Evolutionary conservation across 306 rosid genomes (phyloP), one percentile per base, ranked within the genome.

Genomic region (Ormosia semicastrata): DNA sequence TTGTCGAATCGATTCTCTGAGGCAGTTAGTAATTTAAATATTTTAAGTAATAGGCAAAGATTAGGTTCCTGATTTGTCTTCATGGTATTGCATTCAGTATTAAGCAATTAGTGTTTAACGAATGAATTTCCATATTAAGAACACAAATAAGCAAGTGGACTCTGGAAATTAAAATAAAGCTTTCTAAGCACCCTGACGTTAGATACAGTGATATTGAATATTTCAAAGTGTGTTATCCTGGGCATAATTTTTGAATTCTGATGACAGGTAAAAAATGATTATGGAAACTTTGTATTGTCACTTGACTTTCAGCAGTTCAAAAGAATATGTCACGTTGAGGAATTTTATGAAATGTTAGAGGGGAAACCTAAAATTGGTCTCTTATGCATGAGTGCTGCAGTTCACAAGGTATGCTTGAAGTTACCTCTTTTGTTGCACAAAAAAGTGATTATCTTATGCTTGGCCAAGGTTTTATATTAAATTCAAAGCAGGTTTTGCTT

Each of bases 331-430:
- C 84, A 73, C 37, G 36, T 86, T 15, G 86, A 59, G 81, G 91
- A 89, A 29, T 81, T 92, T 73, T 89, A 87, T 44, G 78, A 69
- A 56, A 87, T 92, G 86, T 76, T 93, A 60, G 85, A 81, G 80
- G 98, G 85, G 66, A 89, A 85, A 67, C 98, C 98, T 67, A 92
- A 91, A 83, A 81, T 87, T 60, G 89, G 92, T 70, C 93, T 95
- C 66, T 68, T 76, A 85, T 92, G 99, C 77, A 82, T 86, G 91
- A 83, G 95, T 83, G 89, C 86, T 49, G 93, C 99, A 32, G 85
- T 87, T 75, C 99, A 95, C 77, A 87, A 89, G 96, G 98, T 91
- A 86, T 53, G 68, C 65, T 49, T 13, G 33, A 66, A 75, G 71
- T 53, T 60, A 14, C 9, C 17, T 44, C 44, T 18, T 14, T 12